These are phyloP conservation scores for Ustilago sp. DNA, from an alignment of 1,284 basidiomycete genomes.

Conservation along the genomic window DNA sequence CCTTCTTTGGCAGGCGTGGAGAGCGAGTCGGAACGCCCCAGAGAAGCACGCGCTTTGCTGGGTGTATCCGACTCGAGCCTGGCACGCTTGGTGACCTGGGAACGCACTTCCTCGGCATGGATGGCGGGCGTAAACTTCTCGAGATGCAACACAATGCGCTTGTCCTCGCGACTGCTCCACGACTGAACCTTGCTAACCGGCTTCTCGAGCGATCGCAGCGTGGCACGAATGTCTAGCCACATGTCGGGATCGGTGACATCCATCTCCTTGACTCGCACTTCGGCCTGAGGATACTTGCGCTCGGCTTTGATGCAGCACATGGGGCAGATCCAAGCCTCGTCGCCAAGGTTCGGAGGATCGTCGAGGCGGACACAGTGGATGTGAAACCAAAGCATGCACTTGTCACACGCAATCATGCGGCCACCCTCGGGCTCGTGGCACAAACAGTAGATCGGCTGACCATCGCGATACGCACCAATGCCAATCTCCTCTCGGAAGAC, in stretches of 20 bases:
- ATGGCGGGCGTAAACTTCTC: constrained; percentile 65
- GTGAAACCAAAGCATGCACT: constrained; percentile 69
- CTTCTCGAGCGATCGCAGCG: constrained; percentile 59
- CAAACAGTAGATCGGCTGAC: constrained; percentile 63
- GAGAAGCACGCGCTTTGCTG: constrained; percentile 32
- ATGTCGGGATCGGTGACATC: constrained; percentile 54
- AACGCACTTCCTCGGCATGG: constrained; percentile 48
- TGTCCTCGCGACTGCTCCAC: constrained; percentile 54
- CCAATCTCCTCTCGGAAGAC: constrained; percentile 66
- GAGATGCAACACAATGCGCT: constrained; percentile 64
- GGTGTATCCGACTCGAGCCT: constrained; percentile 43
- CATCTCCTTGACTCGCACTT: constrained; percentile 64
- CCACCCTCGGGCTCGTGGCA: constrained; percentile 63
- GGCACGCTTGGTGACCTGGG: constrained; percentile 39
- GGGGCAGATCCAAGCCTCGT: constrained; percentile 66
- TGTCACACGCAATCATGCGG: constrained; percentile 68
- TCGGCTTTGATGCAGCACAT: constrained; percentile 69
- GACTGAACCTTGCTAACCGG: constrained; percentile 62
- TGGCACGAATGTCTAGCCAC: constrained; percentile 65
- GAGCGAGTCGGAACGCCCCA: constrained; percentile 31
- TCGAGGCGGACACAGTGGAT: constrained; percentile 62
- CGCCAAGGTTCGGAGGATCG: constrained; percentile 51
- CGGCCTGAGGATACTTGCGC: constrained; percentile 64
- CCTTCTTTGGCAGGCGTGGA: constrained; percentile 37
- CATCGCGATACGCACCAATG: constrained; percentile 39